Evolutionary conservation across 75 land plant genomes (phyloP).

Genomic region (Cunninghamia lanceolata): DNA sequence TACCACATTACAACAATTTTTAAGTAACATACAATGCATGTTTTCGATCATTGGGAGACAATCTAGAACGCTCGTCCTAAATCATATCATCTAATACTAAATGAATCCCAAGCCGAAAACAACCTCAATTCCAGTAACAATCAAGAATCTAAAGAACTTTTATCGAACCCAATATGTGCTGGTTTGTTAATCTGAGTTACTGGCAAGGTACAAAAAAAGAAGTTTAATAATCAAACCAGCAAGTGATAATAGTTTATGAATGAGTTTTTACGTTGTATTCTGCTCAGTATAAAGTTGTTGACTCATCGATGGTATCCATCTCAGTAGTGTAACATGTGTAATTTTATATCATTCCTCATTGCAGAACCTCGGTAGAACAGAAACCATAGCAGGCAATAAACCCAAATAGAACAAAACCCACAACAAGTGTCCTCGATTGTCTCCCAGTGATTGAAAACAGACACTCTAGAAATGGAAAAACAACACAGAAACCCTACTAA

Average conservation of each 20-base stretch:
- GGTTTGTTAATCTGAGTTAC: too few relatives aligned
- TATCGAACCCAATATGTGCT: neutral
- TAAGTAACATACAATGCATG: too few relatives aligned
- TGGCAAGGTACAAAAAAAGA: neutral
- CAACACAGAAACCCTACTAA: too few relatives aligned
- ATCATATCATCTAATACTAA: too few relatives aligned
- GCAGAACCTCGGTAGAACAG: neutral
- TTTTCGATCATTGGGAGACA: too few relatives aligned
- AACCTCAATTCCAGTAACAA: too few relatives aligned
- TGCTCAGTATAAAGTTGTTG: neutral
- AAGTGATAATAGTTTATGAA: neutral
- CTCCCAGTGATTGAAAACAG: too few relatives aligned
- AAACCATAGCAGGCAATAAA: neutral
- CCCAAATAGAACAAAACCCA: neutral
- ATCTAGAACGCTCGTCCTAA: too few relatives aligned
- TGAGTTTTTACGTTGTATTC: neutral
- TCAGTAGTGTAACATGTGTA: constrained; percentile 8
- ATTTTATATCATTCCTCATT: neutral
- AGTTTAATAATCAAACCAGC: neutral
- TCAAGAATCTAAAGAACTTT: neutral
- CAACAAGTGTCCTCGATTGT: too few relatives aligned
- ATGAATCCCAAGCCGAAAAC: too few relatives aligned
- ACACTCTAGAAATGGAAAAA: too few relatives aligned
- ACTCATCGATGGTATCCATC: neutral
- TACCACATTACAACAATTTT: too few relatives aligned